Evolutionary conservation across 2,329 filamentous ascomycete species (phyloP), one percentile per base, ranked within the genome.

Genomic region (Dothidotthia symphoricarpi): DNA sequence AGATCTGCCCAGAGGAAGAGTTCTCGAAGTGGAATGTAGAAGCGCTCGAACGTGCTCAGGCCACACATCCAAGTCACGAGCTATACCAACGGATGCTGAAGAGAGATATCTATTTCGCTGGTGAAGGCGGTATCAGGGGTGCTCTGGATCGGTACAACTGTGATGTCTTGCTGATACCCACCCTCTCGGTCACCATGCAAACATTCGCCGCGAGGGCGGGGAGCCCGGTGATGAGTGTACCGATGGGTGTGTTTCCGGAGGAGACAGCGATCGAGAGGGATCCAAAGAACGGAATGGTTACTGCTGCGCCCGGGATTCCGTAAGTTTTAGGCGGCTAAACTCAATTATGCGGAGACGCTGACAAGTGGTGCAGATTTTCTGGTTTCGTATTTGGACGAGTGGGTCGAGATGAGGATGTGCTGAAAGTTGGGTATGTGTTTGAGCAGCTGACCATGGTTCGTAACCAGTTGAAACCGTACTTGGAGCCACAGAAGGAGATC

Each of bases 81-180:
- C 0, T 69, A 22, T 82, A 81, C 59, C 78, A 74, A 72, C 55
- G 68, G 1, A 67, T 71, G 19, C 75, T 78, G 44, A 72, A 76
- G 42, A 56, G 68, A 17, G 71, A 72, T 16, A 60, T 73, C 3
- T 71, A 71, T 45, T 71, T 74, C 33, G 79, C 74, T 3, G 76
- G 74, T 3, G 70, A 75, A 33, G 74, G 75, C 3, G 80, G 81
- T 0, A 66, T 85, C 1, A 66, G 76, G 0, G 80, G 77, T 0
- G 75, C 80, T 0, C 54, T 85, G 3, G 53, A 69, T 15, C 71
- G 72, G 3, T 61, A 77, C 39, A 69, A 73, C 9, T 71, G 83
- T 3, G 76, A 80, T 49, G 79, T 80, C 2, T 58, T 85, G 10
- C 67, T 84, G 1, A 45, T 83, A 10, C 81, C 81, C 0, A 76